phyloP scores from a whole-genome alignment of 805 yeast species.

The Candida piceae region DNA sequence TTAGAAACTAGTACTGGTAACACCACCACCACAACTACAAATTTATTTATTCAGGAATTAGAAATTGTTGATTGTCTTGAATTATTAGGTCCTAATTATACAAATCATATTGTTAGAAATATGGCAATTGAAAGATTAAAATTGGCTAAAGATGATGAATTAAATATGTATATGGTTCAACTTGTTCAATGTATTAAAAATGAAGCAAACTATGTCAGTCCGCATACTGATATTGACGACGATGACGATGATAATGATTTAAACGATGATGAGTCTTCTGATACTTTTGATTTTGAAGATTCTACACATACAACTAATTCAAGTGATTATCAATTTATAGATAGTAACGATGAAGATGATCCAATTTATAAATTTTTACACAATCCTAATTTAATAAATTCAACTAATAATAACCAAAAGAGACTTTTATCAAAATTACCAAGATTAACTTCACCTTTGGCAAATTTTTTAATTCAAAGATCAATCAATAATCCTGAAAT shows the following conservation, averaged over 20 bases:
- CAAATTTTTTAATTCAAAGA: slow-evolving; percentile 69
- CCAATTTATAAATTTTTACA: slow-evolving; percentile 23
- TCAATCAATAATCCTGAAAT: slow-evolving; percentile 60
- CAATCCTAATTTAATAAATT: slow-evolving; percentile 17
- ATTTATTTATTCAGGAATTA: slow-evolving; percentile 28
- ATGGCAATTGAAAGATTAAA: slow-evolving; percentile 84
- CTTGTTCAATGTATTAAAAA: slow-evolving; percentile 87
- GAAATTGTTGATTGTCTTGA: slow-evolving; percentile 51
- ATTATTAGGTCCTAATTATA: slow-evolving; percentile 72
- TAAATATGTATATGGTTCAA: slow-evolving; percentile 79
- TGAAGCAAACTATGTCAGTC: slow-evolving; percentile 39
- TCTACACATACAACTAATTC: slow-evolving; percentile 24
- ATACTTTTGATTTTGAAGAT: slow-evolving; percentile 20
- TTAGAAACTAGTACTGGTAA: slow-evolving; percentile 14
- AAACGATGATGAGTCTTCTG: slow-evolving; percentile 12
- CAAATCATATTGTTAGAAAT: slow-evolving; percentile 66
- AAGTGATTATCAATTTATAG: slow-evolving; percentile 31
- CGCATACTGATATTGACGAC: slow-evolving; percentile 20
- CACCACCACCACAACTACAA: neutral
- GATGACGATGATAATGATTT: slow-evolving; percentile 7
- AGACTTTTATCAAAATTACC: slow-evolving; percentile 17
- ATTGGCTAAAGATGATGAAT: slow-evolving; percentile 73
- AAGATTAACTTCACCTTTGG: slow-evolving; percentile 49
- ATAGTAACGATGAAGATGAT: slow-evolving; percentile 21
- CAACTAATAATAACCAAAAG: slow-evolving; percentile 4